Conservation (phyloP, 768 basidiomycete species). For the Cyclocybe cylindracea region DNA sequence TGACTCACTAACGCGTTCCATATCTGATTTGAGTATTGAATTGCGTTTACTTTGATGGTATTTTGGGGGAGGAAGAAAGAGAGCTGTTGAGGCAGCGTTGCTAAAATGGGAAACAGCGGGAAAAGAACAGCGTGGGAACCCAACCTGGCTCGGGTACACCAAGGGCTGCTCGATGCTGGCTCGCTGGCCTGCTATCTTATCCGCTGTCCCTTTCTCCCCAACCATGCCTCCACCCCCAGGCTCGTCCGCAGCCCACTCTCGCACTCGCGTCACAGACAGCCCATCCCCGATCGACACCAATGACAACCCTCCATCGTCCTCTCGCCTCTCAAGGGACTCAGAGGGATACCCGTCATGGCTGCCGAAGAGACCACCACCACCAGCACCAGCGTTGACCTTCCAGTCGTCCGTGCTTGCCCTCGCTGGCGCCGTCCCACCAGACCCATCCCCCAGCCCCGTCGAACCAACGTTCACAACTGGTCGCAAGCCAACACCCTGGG, state of each 20-base stretch:
- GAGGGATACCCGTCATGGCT: constrained; percentile 88
- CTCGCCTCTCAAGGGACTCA: constrained; percentile 31
- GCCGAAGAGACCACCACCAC: constrained; percentile 74
- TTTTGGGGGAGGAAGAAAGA: no score
- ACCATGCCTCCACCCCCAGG: constrained; percentile 12
- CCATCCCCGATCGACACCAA: constrained; percentile 10
- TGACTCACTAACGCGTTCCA: no score
- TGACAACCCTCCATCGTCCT: constrained; percentile 10
- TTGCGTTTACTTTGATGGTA: no score
- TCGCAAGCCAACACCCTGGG: constrained; percentile 76
- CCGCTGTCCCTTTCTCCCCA: constrained; percentile 2
- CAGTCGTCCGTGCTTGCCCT: constrained; percentile 49
- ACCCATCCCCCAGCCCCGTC: constrained; percentile 25
- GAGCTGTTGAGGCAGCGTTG: no score
- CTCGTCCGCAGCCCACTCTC: constrained; percentile 11
- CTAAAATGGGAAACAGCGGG: no score
- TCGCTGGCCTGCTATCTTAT: constrained; percentile 11
- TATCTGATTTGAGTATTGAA: no score
- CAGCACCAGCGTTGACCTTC: constrained; percentile 71
- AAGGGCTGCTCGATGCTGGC: not conserved
- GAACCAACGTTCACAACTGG: constrained; percentile 48
- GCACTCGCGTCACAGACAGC: constrained; percentile 5
- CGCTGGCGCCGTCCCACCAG: constrained; percentile 16
- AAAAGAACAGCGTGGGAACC: no score
- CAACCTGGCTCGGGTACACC: no score